These are phyloP conservation scores for Croton laevigatus DNA, from an alignment of 441 rosid genomes.

Conservation along the genomic window DNA sequence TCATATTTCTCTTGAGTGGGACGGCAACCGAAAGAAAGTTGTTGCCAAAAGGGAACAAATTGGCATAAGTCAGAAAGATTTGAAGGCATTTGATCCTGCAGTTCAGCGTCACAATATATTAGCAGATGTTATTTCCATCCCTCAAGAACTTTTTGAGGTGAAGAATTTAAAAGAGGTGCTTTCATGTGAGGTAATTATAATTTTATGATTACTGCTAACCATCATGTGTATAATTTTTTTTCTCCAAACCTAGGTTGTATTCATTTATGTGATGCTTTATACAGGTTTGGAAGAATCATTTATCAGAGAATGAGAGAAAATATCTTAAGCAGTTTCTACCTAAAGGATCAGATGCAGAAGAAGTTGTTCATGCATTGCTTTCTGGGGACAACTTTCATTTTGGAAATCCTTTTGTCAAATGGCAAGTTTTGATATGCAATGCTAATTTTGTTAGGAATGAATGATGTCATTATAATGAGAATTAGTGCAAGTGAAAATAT, in stretches of 20 bases:
- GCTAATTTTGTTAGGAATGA: neutral
- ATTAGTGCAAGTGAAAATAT: neutral
- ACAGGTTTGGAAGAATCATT: constrained; percentile 70
- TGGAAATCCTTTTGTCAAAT: constrained; percentile 76
- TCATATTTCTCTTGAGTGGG: constrained; percentile 87
- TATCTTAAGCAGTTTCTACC: constrained; percentile 83
- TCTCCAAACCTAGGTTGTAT: constrained; percentile 11
- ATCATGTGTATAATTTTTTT: constrained; percentile 13
- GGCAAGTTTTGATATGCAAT: constrained; percentile 48
- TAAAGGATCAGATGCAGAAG: constrained; percentile 49
- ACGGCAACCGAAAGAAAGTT: constrained; percentile 50
- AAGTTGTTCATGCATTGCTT: constrained; percentile 61
- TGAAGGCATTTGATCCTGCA: constrained; percentile 53
- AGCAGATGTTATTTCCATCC: constrained; percentile 70
- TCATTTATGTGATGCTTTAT: constrained; percentile 21
- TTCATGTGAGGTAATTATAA: constrained; percentile 60
- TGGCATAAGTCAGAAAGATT: constrained; percentile 62
- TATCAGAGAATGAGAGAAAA: constrained; percentile 71
- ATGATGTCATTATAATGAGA: neutral
- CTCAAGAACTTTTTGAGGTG: constrained; percentile 68
- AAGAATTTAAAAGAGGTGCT: constrained; percentile 62
- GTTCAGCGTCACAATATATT: constrained; percentile 39
- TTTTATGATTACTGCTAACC: neutral
- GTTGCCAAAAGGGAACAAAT: constrained; percentile 87
- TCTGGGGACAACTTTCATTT: constrained; percentile 79